Percentiles rank a stretch among this genome's conserved stretches.
Evolutionary conservation across 805 yeast genomes (phyloP).

Genomic region (Kluyveromyces siamensis): DNA sequence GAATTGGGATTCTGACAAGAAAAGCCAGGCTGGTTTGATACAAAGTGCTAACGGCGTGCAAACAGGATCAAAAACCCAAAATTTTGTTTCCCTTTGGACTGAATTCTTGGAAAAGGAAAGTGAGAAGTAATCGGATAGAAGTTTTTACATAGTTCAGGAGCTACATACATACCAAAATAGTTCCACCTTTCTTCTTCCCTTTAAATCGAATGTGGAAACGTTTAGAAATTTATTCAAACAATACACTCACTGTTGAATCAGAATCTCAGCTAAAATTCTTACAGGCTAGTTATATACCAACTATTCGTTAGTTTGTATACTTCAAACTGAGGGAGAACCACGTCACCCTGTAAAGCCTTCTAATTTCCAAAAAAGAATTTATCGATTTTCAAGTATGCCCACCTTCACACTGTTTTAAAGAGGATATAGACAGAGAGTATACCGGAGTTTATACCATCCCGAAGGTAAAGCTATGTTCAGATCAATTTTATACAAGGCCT

Average conservation of each 20-base stretch:
- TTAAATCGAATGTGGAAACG: neutral
- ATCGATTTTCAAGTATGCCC: neutral
- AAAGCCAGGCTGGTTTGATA: conserved; percentile 64
- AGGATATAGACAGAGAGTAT: neutral
- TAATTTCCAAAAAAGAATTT: neutral
- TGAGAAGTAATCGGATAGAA: conserved; percentile 16
- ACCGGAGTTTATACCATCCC: neutral
- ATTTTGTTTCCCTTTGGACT: conserved; percentile 71
- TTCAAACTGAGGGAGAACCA: too few species aligned
- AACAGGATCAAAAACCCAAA: conserved; percentile 34
- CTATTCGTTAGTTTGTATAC: too few species aligned
- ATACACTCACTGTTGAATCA: too few species aligned
- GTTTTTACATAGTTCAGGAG: neutral
- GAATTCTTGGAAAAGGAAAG: conserved; percentile 71
- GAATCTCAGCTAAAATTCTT: too few species aligned
- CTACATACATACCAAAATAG: neutral
- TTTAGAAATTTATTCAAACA: neutral
- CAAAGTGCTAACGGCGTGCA: conserved; percentile 20
- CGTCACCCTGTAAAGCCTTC: too few species aligned
- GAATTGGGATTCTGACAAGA: conserved; percentile 81
- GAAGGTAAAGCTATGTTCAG: neutral
- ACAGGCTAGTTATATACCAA: too few species aligned
- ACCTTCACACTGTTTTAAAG: neutral
- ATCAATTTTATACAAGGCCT: neutral
- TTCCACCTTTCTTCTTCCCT: neutral